Conservation (phyloP, 768 basidiomycete species). For the Hebeloma cylindrosporum region DNA sequence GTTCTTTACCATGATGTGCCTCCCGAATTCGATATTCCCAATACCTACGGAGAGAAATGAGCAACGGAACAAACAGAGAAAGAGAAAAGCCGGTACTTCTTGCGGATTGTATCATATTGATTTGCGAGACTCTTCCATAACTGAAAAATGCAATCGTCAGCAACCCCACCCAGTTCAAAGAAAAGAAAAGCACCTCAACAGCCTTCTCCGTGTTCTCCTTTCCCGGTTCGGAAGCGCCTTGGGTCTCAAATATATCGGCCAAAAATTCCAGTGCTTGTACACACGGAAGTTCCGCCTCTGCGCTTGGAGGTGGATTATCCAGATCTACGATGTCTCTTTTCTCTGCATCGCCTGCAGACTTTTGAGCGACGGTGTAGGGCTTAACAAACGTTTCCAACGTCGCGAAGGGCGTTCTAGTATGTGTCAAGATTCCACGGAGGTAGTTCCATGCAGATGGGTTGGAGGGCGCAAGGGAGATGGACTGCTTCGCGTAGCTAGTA, state of each 20-base stretch:
- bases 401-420: slow-evolving; percentile 57
- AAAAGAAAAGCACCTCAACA: slow-evolving; percentile 39
- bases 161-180: too few species aligned
- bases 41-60: slow-evolving; percentile 48
- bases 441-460: slow-evolving; percentile 98
- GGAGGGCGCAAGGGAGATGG: slow-evolving; percentile 84
- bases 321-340: slow-evolving; percentile 59
- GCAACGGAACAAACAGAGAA: background rate
- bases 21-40: slow-evolving; percentile 75
- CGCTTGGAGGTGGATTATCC: slow-evolving; percentile 69
- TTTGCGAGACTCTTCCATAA: slow-evolving; percentile 70
- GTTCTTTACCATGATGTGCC: slow-evolving; percentile 31
- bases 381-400: slow-evolving; percentile 57
- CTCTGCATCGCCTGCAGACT: slow-evolving; percentile 8
- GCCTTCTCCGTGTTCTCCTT: slow-evolving; percentile 41
- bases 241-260: slow-evolving; percentile 70
- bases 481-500: slow-evolving; percentile 74
- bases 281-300: slow-evolving; percentile 72
- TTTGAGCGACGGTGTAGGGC: slow-evolving; percentile 53
- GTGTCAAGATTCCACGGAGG: slow-evolving; percentile 78
- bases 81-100: slow-evolving; percentile 48
- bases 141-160: slow-evolving; percentile 45
- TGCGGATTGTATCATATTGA: slow-evolving; percentile 72
- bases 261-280: slow-evolving; percentile 81
- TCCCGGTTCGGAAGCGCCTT: slow-evolving; percentile 46